Conservation (phyloP, 306 rosid genomes). For the Hippophae gyantsensis region DNA sequence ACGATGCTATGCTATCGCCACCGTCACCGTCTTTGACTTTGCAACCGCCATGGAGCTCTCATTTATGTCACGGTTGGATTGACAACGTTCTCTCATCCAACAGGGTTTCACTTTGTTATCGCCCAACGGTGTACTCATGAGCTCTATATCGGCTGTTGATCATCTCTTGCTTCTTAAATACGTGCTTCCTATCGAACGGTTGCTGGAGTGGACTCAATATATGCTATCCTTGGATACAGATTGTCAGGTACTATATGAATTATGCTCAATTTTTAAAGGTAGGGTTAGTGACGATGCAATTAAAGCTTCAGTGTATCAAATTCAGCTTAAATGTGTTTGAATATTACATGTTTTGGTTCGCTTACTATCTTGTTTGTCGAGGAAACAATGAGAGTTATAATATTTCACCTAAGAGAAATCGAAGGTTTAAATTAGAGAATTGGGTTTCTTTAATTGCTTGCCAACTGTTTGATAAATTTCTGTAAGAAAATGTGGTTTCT, state of each 20-base stretch:
- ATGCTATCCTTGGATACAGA: slow-evolving; percentile 26
- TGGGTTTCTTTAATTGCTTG: slow-evolving; percentile 33
- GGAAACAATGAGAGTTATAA: slow-evolving; percentile 34
- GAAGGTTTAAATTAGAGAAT: slow-evolving; percentile 49
- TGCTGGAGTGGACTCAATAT: slow-evolving; percentile 67
- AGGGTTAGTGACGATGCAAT: slow-evolving; percentile 31
- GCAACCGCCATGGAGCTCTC: slow-evolving; percentile 9
- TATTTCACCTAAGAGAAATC: slow-evolving; percentile 27
- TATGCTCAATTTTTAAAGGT: slow-evolving; percentile 49
- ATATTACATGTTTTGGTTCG: slow-evolving; percentile 78
- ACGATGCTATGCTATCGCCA: slow-evolving; percentile 24
- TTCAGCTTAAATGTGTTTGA: slow-evolving; percentile 76
- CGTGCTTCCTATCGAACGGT: slow-evolving; percentile 68
- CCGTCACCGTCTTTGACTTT: slow-evolving; percentile 10
- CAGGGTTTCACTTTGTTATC: slow-evolving; percentile 52
- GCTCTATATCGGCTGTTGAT: slow-evolving; percentile 54
- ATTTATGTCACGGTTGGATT: slow-evolving; percentile 59
- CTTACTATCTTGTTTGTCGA: slow-evolving; percentile 56
- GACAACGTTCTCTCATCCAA: slow-evolving; percentile 34
- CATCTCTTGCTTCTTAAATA: slow-evolving; percentile 61
- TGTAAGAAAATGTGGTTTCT: too few species aligned
- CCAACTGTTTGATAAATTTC: too few species aligned
- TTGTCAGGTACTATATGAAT: slow-evolving; percentile 34
- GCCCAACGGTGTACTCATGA: slow-evolving; percentile 50
- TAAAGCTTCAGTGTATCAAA: slow-evolving; percentile 30